Conservation (phyloP, 495 filamentous ascomycete species). For the Amniculicola lignicola region DNA sequence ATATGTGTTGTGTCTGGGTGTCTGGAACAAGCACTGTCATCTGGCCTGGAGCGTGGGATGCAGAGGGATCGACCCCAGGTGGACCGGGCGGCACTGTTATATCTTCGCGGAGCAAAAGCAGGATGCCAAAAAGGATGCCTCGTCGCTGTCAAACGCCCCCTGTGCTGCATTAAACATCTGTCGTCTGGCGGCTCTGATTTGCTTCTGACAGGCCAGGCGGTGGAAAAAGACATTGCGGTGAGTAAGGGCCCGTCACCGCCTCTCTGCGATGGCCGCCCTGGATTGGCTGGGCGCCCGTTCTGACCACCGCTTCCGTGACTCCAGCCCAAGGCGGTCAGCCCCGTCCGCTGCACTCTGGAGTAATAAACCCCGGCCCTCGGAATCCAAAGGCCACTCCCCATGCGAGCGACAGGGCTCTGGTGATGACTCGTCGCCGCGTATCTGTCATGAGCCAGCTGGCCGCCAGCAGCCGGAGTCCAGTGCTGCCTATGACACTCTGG, state of each 20-base stretch:
- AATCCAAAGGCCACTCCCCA: conserved; percentile 3
- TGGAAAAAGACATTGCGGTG: conserved; percentile 25
- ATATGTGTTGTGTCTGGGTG: conserved; percentile 11
- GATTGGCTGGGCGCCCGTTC: background rate
- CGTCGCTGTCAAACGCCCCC: conserved; percentile 20
- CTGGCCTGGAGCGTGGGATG: conserved; percentile 26
- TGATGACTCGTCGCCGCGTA: conserved; percentile 1
- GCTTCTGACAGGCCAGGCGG: conserved; percentile 20
- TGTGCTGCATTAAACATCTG: conserved; percentile 25
- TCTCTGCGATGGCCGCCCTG: background rate
- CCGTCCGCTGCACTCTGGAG: background rate
- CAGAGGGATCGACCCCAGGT: background rate
- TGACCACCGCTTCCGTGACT: background rate
- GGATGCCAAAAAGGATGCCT: background rate
- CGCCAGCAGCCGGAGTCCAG: background rate
- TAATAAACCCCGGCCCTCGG: conserved; percentile 7
- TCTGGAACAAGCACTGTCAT: conserved; percentile 28
- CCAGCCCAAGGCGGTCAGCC: background rate
- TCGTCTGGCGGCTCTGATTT: conserved; percentile 9
- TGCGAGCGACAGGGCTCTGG: background rate
- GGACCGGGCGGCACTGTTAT: background rate
- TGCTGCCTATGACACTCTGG: conserved; percentile 4
- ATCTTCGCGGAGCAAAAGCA: background rate
- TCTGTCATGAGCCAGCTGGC: conserved; percentile 2
- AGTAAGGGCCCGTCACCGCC: conserved; percentile 22